These are phyloP conservation scores for Fagopyrum tataricum DNA, from an alignment of 148 eudicot species.

Conservation along the genomic window DNA sequence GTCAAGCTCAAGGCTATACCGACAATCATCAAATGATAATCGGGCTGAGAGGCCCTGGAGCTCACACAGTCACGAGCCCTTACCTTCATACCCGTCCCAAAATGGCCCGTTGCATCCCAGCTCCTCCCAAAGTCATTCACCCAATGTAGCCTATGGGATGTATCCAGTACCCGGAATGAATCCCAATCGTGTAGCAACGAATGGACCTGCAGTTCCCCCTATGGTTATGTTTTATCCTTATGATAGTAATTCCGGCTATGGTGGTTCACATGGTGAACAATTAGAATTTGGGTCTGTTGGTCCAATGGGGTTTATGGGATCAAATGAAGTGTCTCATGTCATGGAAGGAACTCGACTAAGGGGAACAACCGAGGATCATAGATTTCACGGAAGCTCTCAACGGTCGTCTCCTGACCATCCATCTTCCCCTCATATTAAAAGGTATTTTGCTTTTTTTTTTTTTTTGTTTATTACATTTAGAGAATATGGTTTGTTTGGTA, in stretches of 20 bases:
- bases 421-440: slow-evolving; percentile 59
- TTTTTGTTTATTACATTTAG: not conserved
- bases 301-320: slow-evolving; percentile 37
- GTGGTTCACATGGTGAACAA: slow-evolving; percentile 49
- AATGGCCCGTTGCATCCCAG: slow-evolving; percentile 44
- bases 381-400: slow-evolving; percentile 45
- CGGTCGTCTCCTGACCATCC: slow-evolving; percentile 70
- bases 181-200: slow-evolving; percentile 36
- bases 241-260: slow-evolving; percentile 44
- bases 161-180: slow-evolving; percentile 41
- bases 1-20: slow-evolving; percentile 44
- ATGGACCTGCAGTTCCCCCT: slow-evolving; percentile 44
- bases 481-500: no score
- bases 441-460: slow-evolving; percentile 19
- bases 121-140: slow-evolving; percentile 37
- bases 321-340: slow-evolving; percentile 37
- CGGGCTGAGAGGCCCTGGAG: slow-evolving; percentile 56
- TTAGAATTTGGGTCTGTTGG: slow-evolving; percentile 74
- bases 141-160: slow-evolving; percentile 50
- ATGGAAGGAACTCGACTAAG: slow-evolving; percentile 38
- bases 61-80: slow-evolving; percentile 40
- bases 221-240: slow-evolving; percentile 70
- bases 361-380: slow-evolving; percentile 45
- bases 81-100: slow-evolving; percentile 43
- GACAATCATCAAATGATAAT: slow-evolving; percentile 33